Conservation (phyloP, 768 basidiomycete species). For the Xanthoconium stramineum region DNA sequence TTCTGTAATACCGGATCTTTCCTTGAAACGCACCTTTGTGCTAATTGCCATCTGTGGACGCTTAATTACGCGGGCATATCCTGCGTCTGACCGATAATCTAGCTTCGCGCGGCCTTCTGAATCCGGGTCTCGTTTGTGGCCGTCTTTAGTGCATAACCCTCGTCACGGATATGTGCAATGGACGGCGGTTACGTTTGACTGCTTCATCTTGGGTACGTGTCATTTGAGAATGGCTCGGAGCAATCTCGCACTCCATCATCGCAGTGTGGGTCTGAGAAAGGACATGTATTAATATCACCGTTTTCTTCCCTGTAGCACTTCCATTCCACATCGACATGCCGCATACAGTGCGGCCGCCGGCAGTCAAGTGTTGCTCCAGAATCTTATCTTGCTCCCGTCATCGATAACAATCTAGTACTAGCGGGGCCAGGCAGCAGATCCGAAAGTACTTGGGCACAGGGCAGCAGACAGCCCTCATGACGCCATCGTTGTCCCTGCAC, state of each 20-base stretch:
- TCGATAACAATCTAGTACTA: neutral
- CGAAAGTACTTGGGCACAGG: constrained; percentile 1
- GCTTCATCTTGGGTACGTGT: neutral
- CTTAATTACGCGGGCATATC: constrained; percentile 5
- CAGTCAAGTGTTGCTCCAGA: neutral
- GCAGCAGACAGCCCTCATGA: neutral
- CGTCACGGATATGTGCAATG: neutral
- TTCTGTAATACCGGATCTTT: constrained; percentile 8
- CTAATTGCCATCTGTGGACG: constrained; percentile 1
- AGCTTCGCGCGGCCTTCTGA: neutral
- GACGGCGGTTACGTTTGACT: neutral
- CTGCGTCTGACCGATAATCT: constrained; percentile 1
- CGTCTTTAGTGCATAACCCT: no score
- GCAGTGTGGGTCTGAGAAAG: neutral
- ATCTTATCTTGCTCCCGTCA: constrained; percentile 7
- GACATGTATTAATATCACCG: neutral
- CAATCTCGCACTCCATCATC: neutral
- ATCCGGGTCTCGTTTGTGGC: neutral
- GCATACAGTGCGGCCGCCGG: neutral
- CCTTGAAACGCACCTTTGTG: constrained; percentile 15
- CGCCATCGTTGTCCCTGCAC: constrained; percentile 8
- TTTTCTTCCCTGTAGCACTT: neutral
- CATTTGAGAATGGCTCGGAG: neutral
- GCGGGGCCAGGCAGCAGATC: neutral
- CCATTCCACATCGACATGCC: neutral